These are phyloP conservation scores for Stenogyne calaminthoides DNA, from an alignment of 305 asterid species.

Conservation along the genomic window DNA sequence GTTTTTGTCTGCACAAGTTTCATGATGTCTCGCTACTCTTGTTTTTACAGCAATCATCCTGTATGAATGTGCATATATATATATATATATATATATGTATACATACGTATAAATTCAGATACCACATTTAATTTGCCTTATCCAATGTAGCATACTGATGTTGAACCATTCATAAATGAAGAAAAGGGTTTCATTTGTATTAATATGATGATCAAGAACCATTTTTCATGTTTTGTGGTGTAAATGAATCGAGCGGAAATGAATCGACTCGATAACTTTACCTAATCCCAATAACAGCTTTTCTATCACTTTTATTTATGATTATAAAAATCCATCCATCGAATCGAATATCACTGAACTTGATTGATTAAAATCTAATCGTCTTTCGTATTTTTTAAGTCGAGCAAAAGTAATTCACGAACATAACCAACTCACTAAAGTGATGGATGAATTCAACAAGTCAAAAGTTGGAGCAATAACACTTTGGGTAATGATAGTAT, in stretches of 20 bases:
- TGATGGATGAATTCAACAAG: neutral
- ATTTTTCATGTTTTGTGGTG: too few relatives aligned
- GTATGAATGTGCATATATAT: neutral
- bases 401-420: too few relatives aligned
- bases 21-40: neutral
- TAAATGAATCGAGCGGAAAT: too few relatives aligned
- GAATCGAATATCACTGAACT: too few relatives aligned
- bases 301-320: too few relatives aligned
- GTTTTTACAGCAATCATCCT: constrained; percentile 12
- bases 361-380: too few relatives aligned
- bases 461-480: neutral
- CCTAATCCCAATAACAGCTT: too few relatives aligned
- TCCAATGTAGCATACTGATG: neutral
- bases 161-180: neutral
- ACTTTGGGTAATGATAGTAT: neutral
- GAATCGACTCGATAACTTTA: too few relatives aligned
- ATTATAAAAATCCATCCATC: too few relatives aligned
- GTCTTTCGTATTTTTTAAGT: too few relatives aligned
- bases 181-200: neutral
- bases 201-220: too few relatives aligned
- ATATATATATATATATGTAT: neutral
- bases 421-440: neutral
- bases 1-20: constrained; percentile 5
- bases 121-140: neutral
- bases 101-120: neutral